Conservation (phyloP, 305 asterid species). For the Solanum chacoense region DNA sequence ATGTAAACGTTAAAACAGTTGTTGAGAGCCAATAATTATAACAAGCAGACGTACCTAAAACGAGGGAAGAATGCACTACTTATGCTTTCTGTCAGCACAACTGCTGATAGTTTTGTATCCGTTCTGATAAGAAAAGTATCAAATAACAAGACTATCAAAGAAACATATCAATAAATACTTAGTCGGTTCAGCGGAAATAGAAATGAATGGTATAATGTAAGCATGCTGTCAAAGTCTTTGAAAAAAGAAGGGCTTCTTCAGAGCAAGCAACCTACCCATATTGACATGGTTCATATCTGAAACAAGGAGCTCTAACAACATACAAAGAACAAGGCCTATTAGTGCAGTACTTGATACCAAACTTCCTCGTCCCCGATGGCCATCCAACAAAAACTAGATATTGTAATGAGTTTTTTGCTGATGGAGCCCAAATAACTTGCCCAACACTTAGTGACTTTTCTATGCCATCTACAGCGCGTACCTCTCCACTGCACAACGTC, state of each 20-base stretch:
- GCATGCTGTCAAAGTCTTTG: neutral
- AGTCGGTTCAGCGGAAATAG: neutral
- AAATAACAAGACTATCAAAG: neutral
- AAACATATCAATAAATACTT: neutral
- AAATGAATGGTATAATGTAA: neutral
- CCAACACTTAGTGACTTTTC: slow-evolving; percentile 71
- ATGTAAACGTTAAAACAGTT: neutral
- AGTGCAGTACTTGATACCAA: slow-evolving; percentile 77
- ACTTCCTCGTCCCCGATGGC: slow-evolving; percentile 74
- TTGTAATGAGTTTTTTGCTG: slow-evolving; percentile 30
- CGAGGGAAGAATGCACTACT: slow-evolving; percentile 78
- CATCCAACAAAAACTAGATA: slow-evolving; percentile 85
- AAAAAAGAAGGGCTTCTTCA: neutral
- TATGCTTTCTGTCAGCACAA: slow-evolving; percentile 49
- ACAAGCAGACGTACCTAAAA: slow-evolving; percentile 47
- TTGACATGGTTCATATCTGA: slow-evolving; percentile 26
- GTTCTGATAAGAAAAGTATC: slow-evolving; percentile 22
- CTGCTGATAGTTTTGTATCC: slow-evolving; percentile 16
- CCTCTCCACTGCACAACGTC: slow-evolving; percentile 72
- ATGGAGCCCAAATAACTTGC: slow-evolving; percentile 92
- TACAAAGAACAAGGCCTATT: slow-evolving; percentile 88
- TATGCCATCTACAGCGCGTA: slow-evolving; percentile 39
- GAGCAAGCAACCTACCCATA: slow-evolving; percentile 26
- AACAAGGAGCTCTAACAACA: slow-evolving; percentile 61
- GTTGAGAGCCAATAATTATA: neutral